A percentile compares a stretch with the other conserved stretches of the same genome.
Conservation (phyloP, 164 flowering plant species). For the Nelumbo lutea region DNA sequence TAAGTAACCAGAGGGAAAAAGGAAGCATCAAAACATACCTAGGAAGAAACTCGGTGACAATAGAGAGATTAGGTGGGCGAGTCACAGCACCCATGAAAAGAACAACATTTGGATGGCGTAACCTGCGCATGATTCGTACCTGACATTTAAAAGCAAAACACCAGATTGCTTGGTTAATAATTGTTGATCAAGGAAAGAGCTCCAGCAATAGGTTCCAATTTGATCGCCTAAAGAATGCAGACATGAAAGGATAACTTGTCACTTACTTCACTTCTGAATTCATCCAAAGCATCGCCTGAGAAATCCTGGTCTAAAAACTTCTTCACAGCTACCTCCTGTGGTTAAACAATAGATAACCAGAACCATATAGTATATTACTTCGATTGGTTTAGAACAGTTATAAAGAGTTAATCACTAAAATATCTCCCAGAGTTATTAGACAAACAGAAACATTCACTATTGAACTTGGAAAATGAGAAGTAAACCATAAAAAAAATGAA, state of each 20-base stretch:
- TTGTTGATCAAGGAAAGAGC: background rate
- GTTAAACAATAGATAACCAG: constrained; percentile 17
- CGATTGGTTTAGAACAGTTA: background rate
- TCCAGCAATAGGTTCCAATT: background rate
- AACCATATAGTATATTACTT: background rate
- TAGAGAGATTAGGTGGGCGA: constrained; percentile 97
- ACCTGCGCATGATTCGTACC: constrained; percentile 92
- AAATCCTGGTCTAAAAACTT: constrained; percentile 97
- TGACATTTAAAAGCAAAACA: constrained; percentile 18
- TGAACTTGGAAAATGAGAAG: no score
- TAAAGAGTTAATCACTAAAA: background rate
- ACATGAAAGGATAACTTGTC: constrained; percentile 1
- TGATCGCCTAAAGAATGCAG: background rate
- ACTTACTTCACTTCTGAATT: constrained; percentile 94
- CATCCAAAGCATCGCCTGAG: constrained; percentile 92
- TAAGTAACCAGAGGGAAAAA: background rate
- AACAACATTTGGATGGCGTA: constrained; percentile 98
- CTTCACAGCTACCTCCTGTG: constrained; percentile 96
- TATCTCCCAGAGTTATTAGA: no score
- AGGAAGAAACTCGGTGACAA: constrained; percentile 90
- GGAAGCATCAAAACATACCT: constrained; percentile 41
- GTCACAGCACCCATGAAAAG: constrained; percentile 99
- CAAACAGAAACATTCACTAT: no score
- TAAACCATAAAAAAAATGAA: no score
- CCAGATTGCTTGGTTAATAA: background rate